phyloP scores from a whole-genome alignment of 2,329 filamentous ascomycete species.

The Parafenestella ontariensis region DNA sequence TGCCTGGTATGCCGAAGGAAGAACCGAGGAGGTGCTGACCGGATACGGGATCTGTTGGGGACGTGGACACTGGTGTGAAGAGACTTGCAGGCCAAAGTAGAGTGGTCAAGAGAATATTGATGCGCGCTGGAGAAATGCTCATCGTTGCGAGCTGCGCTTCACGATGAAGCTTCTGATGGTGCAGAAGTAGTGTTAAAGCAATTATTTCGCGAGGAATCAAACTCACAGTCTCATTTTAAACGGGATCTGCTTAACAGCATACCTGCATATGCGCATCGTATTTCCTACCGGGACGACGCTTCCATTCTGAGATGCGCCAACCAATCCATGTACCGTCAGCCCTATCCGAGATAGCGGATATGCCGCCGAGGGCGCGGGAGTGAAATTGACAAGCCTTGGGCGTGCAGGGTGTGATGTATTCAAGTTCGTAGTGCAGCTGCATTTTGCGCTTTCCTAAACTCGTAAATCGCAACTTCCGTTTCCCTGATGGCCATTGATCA shows the following conservation, averaged over 20 bases:
- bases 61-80: neutral
- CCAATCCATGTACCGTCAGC: neutral
- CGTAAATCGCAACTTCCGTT: neutral
- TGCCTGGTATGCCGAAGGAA: conserved; percentile 32
- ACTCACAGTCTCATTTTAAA: no score
- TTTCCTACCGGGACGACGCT: neutral
- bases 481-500: no score
- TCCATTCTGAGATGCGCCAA: neutral
- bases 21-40: conserved; percentile 23
- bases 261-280: neutral
- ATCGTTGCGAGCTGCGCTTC: neutral
- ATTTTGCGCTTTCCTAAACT: neutral
- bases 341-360: neutral
- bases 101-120: neutral
- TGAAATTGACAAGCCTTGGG: neutral
- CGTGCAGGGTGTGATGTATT: neutral
- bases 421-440: neutral
- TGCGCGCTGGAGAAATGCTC: neutral
- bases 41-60: neutral
- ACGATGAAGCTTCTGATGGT: neutral
- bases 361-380: neutral
- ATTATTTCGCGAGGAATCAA: no score
- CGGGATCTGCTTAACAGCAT: no score
- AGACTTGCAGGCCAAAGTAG: neutral
- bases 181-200: no score